These are phyloP conservation scores for Ophiostoma triangulosporum DNA, from an alignment of 2,329 filamentous ascomycete species.

Conservation along the genomic window DNA sequence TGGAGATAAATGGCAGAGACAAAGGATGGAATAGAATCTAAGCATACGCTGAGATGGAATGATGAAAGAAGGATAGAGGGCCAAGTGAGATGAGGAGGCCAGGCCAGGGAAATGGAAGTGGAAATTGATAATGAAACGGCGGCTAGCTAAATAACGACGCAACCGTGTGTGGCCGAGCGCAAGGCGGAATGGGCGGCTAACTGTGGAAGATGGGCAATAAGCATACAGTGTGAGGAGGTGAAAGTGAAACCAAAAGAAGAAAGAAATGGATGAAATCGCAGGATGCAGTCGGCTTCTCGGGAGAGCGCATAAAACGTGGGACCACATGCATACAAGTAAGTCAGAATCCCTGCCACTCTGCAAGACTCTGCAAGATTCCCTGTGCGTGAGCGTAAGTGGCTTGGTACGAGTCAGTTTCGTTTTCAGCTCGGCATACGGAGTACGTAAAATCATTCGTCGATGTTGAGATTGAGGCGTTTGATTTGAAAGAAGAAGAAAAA, in stretches of 20 bases:
- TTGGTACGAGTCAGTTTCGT: too few species aligned
- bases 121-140: slow-evolving; percentile 2
- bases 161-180: neutral
- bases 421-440: too few species aligned
- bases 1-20: too few species aligned
- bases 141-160: slow-evolving; percentile 1
- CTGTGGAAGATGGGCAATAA: neutral
- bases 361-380: too few species aligned
- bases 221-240: too few species aligned
- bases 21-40: neutral
- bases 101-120: neutral
- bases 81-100: neutral
- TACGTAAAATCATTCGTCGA: too few species aligned
- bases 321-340: too few species aligned
- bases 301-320: neutral
- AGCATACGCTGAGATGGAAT: neutral
- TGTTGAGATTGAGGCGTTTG: too few species aligned
- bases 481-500: too few species aligned
- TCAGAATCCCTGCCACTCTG: too few species aligned
- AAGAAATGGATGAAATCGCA: neutral
- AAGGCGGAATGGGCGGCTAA: neutral
- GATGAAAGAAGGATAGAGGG: neutral
- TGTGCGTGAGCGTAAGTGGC: too few species aligned
- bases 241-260: neutral
- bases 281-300: too few species aligned